Conservation (phyloP, 495 filamentous ascomycete genomes). For the Parathielavia hyrcaniae region DNA sequence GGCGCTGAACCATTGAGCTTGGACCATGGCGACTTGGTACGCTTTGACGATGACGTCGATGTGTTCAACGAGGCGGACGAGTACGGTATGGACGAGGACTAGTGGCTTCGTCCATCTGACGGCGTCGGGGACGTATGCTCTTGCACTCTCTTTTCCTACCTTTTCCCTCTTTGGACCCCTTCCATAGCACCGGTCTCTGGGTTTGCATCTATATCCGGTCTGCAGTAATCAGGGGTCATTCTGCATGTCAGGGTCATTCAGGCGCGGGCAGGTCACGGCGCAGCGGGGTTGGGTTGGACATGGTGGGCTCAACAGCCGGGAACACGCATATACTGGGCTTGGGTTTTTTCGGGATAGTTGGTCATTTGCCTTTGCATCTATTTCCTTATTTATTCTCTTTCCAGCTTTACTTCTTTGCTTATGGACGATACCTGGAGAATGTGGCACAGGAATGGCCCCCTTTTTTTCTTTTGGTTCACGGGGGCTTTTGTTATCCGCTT, state of each 20-base stretch:
- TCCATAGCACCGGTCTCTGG: slow-evolving; percentile 3
- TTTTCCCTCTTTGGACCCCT: slow-evolving; percentile 10
- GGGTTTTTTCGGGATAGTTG: slow-evolving; percentile 2
- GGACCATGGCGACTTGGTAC: slow-evolving; percentile 62
- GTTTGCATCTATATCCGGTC: slow-evolving; percentile 8
- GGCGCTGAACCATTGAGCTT: slow-evolving; percentile 50
- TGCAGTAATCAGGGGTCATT: slow-evolving; percentile 5
- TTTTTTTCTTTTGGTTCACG: slow-evolving; percentile 7
- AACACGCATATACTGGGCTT: slow-evolving; percentile 7
- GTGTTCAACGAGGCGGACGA: slow-evolving; percentile 91
- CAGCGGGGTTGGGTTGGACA: slow-evolving; percentile 11
- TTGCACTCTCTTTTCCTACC: slow-evolving; percentile 10
- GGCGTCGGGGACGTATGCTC: slow-evolving; percentile 14
- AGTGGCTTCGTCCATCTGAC: slow-evolving; percentile 18
- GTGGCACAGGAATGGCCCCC: slow-evolving; percentile 5
- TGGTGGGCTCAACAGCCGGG: slow-evolving; percentile 16
- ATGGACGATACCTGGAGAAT: slow-evolving; percentile 21
- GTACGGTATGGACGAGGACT: slow-evolving; percentile 62
- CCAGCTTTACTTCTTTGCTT: neutral
- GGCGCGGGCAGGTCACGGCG: slow-evolving; percentile 17
- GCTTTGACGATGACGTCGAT: slow-evolving; percentile 55
- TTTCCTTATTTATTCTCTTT: slow-evolving; percentile 1
- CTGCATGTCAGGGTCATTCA: slow-evolving; percentile 20
- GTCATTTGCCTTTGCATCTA: slow-evolving; percentile 2
- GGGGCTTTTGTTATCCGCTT: neutral